Base-by-base conservation (phyloP, 495 filamentous ascomycete genomes). In the Jackrogersella multiformis region DNA sequence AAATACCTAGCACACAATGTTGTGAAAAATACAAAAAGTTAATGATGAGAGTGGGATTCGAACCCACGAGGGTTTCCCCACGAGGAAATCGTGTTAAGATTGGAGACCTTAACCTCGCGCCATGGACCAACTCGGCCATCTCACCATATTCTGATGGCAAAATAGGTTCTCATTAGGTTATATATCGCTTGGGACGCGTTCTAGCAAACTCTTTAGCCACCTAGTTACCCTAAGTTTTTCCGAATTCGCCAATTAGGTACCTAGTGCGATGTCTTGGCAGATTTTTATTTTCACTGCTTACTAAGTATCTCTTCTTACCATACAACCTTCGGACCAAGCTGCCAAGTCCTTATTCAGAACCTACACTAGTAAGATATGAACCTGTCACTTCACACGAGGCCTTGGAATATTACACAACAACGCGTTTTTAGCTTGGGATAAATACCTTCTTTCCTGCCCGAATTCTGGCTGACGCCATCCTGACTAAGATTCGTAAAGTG, bases 21-120 rank as follows among this genome's bases (percentile, higher is more conserved):
- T 2, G 2, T 36, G 23, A 69, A 61, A 53, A 38, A 23, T 5
- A 23, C 20, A 38, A 54, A 39, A 38, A 53, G 13, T 24, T 9
- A 35, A 35, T 49, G 55, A 59, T 67, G 58, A 63, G 59, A 63
- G 59, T 63, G 59, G 59, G 59, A 63, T 38, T 63, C 28, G 59
- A 63, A 63, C 59, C 59, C 59, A 63, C 59, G 59, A 23, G 59
- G 59, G 21, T 63, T 63, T n/a, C 59, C 21, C 59, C 59, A 63
- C 39, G 38, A 63, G 59, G 59, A 63, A 48, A 23, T 35, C 15
- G 18, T 26, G 51, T 39, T 54, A 54, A 54, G 51, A 21, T 39
- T 24, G 21, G 4, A n/a, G 21, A 54, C 51, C 51, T 54, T 54
- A 54, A 54, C 51, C 51, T 54, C 34, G 20, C 51, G 51, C 51